These are phyloP conservation scores for Pseudofabraea citricarpa DNA, from an alignment of 2,329 filamentous ascomycete genomes.

Conservation along the genomic window DNA sequence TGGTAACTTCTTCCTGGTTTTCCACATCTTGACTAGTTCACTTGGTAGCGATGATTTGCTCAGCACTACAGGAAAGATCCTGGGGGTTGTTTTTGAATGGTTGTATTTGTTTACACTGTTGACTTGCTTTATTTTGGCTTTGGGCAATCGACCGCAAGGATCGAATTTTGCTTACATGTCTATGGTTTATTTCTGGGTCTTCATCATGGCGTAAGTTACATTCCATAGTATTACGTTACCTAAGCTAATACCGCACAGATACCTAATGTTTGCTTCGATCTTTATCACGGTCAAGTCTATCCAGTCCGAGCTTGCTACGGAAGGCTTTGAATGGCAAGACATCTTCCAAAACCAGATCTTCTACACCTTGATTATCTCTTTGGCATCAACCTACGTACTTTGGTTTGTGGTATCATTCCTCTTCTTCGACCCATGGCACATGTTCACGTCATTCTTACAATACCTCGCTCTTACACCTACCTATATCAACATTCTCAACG, in stretches of 20 bases:
- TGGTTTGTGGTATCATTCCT: constrained; percentile 88
- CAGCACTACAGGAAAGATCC: constrained; percentile 69
- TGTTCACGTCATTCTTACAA: constrained; percentile 93
- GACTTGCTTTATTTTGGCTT: constrained; percentile 88
- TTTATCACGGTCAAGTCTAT: constrained; percentile 91
- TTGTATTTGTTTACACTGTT: constrained; percentile 87
- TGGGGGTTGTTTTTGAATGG: constrained; percentile 93
- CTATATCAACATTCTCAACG: constrained; percentile 97
- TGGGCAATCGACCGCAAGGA: constrained; percentile 92
- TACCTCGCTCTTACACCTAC: constrained; percentile 93
- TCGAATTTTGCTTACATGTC: constrained; percentile 91
- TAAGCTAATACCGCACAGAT: constrained; percentile 40
- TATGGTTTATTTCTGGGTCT: constrained; percentile 97
- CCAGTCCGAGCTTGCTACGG: constrained; percentile 58
- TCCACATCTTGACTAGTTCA: constrained; percentile 90
- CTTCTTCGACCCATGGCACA: constrained; percentile 99
- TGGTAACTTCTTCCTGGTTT: constrained; percentile 98
- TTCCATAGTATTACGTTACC: neutral
- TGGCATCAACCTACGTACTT: constrained; percentile 87
- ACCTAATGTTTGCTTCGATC: constrained; percentile 89
- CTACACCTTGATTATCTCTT: constrained; percentile 87
- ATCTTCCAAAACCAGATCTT: constrained; percentile 87
- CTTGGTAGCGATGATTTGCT: constrained; percentile 66
- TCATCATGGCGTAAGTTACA: constrained; percentile 79
- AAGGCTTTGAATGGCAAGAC: constrained; percentile 61